Evolutionary conservation across 208 protist species (phyloP), one percentile per base, ranked within the genome.

Genomic region (Lotmaria passim): DNA sequence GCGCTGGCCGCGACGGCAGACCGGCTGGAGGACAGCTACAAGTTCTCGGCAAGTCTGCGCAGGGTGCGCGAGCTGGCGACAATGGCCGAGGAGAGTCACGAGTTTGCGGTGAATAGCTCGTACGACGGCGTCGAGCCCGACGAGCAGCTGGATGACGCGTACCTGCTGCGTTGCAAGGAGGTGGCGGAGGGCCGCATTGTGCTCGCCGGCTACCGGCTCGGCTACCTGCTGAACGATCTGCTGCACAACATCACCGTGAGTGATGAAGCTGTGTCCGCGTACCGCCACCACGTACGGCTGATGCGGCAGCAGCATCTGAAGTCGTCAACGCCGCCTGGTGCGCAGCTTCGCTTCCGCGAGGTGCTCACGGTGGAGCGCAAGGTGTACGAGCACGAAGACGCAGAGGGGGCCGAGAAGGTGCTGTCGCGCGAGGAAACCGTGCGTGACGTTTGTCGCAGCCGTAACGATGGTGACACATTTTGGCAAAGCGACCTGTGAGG

Each of bases 161-260:
- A 96, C 73, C 43, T 94, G 39, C 26, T 51, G 26, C 69, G 73
- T n/a, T 91, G 87, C 65, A 72, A 61, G 48, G 28, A 47, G 7
- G 72, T 81, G 53, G 85, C 85, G 0, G 82, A 92, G 51, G 36
- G 36, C 19, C 89, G 89, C 26, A 56, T 96, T 26, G 69, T 73
- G 33, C 79, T 94, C 14, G 87, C 86, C 0, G 91, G 91, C 0
- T 81, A 81, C 55, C 86, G 91, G 15, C 79, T 96, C 15, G 91
- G 80, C 7, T 67, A 79, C 33, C 41, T 86, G 17, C 79, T 96
- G 14, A 90, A 93, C 60, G 38, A 73, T 0, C 30, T 93, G 14
- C 78, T 95, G 31, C 23, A 61, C 10, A 51, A 67, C 36, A 58
- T 89, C 14, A 41, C 50, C n/a, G 41, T 67, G 14, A 65, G 78